Conservation (phyloP, 1,284 basidiomycete species). For the Ganoderma multipileum region DNA sequence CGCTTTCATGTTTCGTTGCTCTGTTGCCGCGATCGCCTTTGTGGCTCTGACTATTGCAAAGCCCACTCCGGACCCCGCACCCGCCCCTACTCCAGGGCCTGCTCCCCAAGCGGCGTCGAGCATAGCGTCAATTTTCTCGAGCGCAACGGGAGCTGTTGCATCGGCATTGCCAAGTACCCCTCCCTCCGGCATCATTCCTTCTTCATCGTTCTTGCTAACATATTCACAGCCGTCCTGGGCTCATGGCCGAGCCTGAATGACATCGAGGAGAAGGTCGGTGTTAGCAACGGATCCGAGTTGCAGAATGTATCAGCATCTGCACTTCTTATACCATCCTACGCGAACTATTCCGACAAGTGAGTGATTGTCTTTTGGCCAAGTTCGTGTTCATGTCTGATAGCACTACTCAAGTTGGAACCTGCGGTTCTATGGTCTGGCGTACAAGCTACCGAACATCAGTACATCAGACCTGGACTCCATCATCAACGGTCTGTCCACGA, state of each 20-base stretch:
- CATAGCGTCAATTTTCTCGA: constrained; percentile 30
- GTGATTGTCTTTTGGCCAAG: background rate
- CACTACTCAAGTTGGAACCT: constrained; percentile 35
- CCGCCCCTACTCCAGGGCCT: constrained; percentile 26
- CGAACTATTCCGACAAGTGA: constrained; percentile 34
- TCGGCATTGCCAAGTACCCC: constrained; percentile 34
- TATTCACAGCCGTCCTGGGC: constrained; percentile 32
- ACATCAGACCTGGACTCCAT: constrained; percentile 35
- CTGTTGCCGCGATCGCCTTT: background rate
- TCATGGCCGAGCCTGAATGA: constrained; percentile 26
- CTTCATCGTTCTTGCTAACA: background rate
- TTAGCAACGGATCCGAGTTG: constrained; percentile 26
- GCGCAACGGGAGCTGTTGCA: constrained; percentile 32
- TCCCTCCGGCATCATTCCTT: no score
- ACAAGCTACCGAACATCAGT: constrained; percentile 36
- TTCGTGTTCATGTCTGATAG: background rate
- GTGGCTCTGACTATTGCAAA: constrained; percentile 18
- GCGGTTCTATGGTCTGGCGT: constrained; percentile 37
- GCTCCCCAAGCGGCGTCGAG: constrained; percentile 31
- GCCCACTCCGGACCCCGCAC: constrained; percentile 17
- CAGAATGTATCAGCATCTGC: background rate
- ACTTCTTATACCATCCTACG: constrained; percentile 36
- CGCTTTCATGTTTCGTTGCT: background rate
- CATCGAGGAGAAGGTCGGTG: constrained; percentile 36
- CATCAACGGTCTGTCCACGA: constrained; percentile 34